These are phyloP conservation scores for Camelina neglecta DNA, from an alignment of 345 rosid species.

Conservation along the genomic window DNA sequence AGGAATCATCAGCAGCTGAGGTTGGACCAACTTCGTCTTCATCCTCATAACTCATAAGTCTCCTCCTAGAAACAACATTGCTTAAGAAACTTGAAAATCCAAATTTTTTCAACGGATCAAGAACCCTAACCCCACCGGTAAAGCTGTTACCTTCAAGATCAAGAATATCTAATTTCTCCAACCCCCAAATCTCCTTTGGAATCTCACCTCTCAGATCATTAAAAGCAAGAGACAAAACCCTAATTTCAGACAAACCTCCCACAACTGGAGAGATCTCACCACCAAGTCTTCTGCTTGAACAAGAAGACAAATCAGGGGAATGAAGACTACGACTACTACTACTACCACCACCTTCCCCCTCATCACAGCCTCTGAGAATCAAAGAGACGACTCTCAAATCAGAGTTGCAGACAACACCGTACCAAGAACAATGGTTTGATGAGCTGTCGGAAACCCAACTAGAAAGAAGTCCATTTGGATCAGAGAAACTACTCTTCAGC, in stretches of 20 bases:
- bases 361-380: slow-evolving; percentile 45
- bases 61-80: slow-evolving; percentile 45
- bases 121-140: slow-evolving; percentile 40
- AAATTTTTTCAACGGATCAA: slow-evolving; percentile 32
- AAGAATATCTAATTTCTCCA: slow-evolving; percentile 49
- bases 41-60: slow-evolving; percentile 27
- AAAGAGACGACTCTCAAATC: slow-evolving; percentile 47
- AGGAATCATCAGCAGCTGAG: slow-evolving; percentile 10
- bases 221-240: slow-evolving; percentile 57
- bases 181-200: slow-evolving; percentile 51
- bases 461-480: slow-evolving; percentile 53
- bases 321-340: neutral
- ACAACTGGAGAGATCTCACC: slow-evolving; percentile 50
- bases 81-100: slow-evolving; percentile 6
- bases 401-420: slow-evolving; percentile 57
- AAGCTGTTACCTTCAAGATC: slow-evolving; percentile 57
- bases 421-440: slow-evolving; percentile 54
- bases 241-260: slow-evolving; percentile 49
- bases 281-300: slow-evolving; percentile 34
- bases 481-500: slow-evolving; percentile 51
- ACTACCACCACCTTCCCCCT: neutral
- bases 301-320: slow-evolving; percentile 35
- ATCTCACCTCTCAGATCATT: slow-evolving; percentile 52
- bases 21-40: slow-evolving; percentile 9
- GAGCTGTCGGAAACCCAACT: slow-evolving; percentile 46